Conservation (phyloP, 1,284 basidiomycete genomes). For the Singerocomus inundabilis region DNA sequence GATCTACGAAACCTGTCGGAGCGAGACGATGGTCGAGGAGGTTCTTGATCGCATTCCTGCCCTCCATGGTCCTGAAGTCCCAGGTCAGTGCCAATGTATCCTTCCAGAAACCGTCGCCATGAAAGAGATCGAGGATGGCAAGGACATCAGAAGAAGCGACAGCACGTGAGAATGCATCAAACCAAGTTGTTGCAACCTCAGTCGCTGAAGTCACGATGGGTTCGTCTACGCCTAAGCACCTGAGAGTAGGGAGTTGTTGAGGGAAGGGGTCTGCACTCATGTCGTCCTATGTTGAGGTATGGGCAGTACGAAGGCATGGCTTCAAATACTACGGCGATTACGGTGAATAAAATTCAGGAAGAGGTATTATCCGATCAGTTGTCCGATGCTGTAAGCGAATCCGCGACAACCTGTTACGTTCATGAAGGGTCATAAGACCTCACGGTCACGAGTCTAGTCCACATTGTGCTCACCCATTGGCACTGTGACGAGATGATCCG, state of each 20-base stretch:
- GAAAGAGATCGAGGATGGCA: conserved; percentile 27
- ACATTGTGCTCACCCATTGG: too few species aligned
- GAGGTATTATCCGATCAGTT: not conserved
- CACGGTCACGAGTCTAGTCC: too few species aligned
- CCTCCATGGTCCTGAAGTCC: conserved; percentile 30
- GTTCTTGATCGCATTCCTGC: conserved; percentile 23
- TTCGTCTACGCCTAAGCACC: conserved; percentile 25
- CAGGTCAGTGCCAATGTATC: conserved; percentile 30
- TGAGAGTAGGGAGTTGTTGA: conserved; percentile 31
- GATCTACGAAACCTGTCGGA: conserved; percentile 31
- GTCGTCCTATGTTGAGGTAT: not conserved
- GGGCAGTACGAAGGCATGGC: not conserved
- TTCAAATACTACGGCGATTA: conserved; percentile 2
- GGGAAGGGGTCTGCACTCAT: conserved; percentile 25
- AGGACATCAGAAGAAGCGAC: conserved; percentile 28
- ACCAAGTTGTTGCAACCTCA: conserved; percentile 31
- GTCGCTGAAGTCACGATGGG: conserved; percentile 20
- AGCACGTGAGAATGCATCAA: conserved; percentile 32
- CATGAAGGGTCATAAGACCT: not conserved
- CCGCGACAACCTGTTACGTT: too few species aligned
- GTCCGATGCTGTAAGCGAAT: not conserved
- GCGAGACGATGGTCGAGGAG: conserved; percentile 30
- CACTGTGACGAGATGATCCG: too few species aligned
- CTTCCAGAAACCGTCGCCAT: conserved; percentile 32
- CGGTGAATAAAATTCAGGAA: not conserved